Conservation (phyloP, 768 basidiomycete species). For the Candolleomyces eurysporus region DNA sequence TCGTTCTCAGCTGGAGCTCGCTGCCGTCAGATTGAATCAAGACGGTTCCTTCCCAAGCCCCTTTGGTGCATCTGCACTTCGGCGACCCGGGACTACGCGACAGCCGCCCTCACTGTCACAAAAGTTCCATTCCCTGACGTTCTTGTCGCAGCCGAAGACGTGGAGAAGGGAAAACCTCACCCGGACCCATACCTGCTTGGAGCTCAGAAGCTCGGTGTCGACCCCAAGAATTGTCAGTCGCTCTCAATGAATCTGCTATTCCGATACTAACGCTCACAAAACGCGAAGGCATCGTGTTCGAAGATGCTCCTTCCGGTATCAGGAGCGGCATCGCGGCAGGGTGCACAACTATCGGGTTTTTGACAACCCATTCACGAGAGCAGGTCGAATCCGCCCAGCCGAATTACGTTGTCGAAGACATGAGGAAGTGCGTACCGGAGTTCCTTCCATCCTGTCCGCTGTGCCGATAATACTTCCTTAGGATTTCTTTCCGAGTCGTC, state of each 20-base stretch:
- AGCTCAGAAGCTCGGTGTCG: conserved; percentile 65
- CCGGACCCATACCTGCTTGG: conserved; percentile 93
- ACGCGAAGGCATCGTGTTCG: conserved; percentile 72
- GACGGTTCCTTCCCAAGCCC: conserved; percentile 48
- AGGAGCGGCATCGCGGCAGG: conserved; percentile 79
- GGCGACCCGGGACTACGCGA: conserved; percentile 76
- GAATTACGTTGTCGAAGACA: conserved; percentile 68
- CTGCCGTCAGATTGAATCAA: conserved; percentile 32
- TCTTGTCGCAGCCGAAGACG: conserved; percentile 84
- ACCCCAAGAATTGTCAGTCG: conserved; percentile 56
- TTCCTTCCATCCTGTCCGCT: not conserved
- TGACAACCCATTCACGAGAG: conserved; percentile 75
- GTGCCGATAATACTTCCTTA: conserved; percentile 1
- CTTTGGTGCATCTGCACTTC: conserved; percentile 88
- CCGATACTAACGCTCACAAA: not conserved
- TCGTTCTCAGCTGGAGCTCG: not conserved
- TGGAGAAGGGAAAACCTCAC: conserved; percentile 76
- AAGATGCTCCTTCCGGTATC: conserved; percentile 89
- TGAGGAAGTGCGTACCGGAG: conserved; percentile 54
- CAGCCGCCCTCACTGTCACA: conserved; percentile 63
- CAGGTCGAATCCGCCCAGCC: conserved; percentile 63
- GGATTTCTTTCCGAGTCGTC: conserved; percentile 9
- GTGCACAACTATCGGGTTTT: conserved; percentile 77
- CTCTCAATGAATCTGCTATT: conserved; percentile 6
- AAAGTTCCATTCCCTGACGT: conserved; percentile 68